Evolutionary conservation across 1,284 basidiomycete genomes (phyloP), one percentile per base, ranked within the genome.

Genomic region (Thelephora terrestris): DNA sequence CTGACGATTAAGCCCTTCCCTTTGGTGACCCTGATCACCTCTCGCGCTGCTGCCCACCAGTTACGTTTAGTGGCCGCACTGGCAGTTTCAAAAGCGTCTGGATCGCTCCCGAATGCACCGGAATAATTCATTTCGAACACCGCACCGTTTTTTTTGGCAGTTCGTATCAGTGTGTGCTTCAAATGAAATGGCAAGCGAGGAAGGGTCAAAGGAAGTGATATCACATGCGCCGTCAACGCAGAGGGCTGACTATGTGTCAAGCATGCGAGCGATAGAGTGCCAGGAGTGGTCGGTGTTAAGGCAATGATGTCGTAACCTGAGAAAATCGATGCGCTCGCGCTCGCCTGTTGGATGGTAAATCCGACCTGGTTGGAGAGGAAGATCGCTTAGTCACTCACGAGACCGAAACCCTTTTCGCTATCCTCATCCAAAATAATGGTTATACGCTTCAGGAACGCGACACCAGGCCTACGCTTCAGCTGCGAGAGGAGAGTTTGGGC

Each of bases 111-210:
- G 0, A 90, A 63, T 0, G 85, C 82, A 16, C 85, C 85, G 0
- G 76, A 74, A 54, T 93, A 91, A 50, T 70, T 73, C 45, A 94
- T 75, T 61, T 93, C 91, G 57, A 94, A 92, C 0, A 83, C 81
- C 0, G 81, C 82, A 5, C 91, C 91, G 53, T 90, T 88, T 56
- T 84, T 82, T 12, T 91, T 70, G 0, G 91, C 88, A 0, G 85
- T 83, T 40, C 85, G 77, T 34, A 93, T 75, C 40, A 90, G 73
- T 0, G 87, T 90, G 53, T 90, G 84, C 58, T 88, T 90, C 54
- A 93, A 71, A 56, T 84, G 75, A 62, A 86, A 92, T 0, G 88
- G 83, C 0, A 91, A 73, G 2, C 88, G 79, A 0, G 88, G 82
- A 0, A 80, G 70, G 0, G 84, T 83, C n/a, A 92, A 73, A 14